phyloP scores from a whole-genome alignment of 768 basidiomycete genomes.

The Russula ochroleuca region DNA sequence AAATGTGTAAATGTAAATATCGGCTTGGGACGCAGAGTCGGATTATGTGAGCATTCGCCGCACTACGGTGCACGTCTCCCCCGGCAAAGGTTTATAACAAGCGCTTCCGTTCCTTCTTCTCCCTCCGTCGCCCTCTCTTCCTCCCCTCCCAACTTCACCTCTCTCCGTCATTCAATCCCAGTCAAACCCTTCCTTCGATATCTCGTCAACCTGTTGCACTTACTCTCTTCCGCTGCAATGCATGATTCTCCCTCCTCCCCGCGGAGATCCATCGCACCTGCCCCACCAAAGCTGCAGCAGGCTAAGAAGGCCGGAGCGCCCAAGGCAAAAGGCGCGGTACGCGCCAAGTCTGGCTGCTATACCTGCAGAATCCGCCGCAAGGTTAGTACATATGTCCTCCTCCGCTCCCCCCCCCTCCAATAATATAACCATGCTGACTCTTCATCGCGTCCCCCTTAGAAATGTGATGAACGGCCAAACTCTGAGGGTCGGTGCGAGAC shows the following conservation, averaged over 20 bases:
- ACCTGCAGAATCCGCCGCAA: conserved; percentile 84
- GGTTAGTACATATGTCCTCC: conserved; percentile 41
- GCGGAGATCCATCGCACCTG: conserved; percentile 33
- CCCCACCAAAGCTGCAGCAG: conserved; percentile 37
- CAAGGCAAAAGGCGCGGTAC: conserved; percentile 75
- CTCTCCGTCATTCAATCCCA: conserved; percentile 23
- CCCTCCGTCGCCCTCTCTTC: conserved; percentile 29
- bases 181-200: conserved; percentile 17
- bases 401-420: conserved; percentile 18
- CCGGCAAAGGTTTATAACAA: conserved; percentile 26
- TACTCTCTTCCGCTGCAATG: conserved; percentile 30
- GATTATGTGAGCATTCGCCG: conserved; percentile 26
- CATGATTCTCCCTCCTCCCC: conserved; percentile 36
- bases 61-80: conserved; percentile 22
- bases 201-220: conserved; percentile 27
- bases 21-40: background rate
- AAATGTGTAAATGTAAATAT: conserved; percentile 21
- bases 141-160: conserved; percentile 22
- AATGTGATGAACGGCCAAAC: conserved; percentile 76
- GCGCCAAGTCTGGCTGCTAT: conserved; percentile 86
- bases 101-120: conserved; percentile 25
- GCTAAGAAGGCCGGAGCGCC: conserved; percentile 48
- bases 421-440: background rate
- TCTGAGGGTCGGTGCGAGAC: conserved; percentile 63
- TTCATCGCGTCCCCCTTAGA: conserved; percentile 42